These are phyloP conservation scores for Phyllostachys edulis DNA, from an alignment of 176 grass and related monocot genomes.

Conservation along the genomic window DNA sequence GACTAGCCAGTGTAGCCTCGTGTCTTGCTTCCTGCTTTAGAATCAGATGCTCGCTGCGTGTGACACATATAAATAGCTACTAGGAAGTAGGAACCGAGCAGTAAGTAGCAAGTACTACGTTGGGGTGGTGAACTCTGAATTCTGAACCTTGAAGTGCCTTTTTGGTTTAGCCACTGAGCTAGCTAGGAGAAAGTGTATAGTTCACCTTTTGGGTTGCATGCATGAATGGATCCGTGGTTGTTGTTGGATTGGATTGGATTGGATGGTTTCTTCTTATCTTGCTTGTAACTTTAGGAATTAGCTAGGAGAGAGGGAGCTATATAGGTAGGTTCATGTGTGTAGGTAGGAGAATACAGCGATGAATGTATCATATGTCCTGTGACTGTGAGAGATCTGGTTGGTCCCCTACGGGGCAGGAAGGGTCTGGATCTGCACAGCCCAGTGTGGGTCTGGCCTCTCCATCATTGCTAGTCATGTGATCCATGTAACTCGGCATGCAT, in stretches of 20 bases:
- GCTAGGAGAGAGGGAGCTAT: not conserved
- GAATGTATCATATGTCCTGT: conserved; percentile 27
- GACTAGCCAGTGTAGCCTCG: conserved; percentile 7
- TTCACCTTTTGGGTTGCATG: not conserved
- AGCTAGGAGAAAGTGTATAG: not conserved
- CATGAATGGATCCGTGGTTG: not conserved
- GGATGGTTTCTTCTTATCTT: not conserved
- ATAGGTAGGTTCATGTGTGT: not conserved
- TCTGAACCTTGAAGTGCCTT: not conserved
- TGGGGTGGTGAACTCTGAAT: conserved; percentile 1
- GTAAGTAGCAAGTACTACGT: not conserved
- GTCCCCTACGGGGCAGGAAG: conserved; percentile 33
- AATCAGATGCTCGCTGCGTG: conserved; percentile 21
- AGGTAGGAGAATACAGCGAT: not conserved
- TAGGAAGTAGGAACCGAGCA: not conserved
- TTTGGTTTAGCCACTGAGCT: not conserved
- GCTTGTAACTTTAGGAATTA: not conserved
- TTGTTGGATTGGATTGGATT: not conserved
- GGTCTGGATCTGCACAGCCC: conserved; percentile 47
- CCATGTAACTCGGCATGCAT: conserved; percentile 24
- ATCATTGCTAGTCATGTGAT: conserved; percentile 59
- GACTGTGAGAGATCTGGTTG: conserved; percentile 32
- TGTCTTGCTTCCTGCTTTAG: conserved; percentile 36
- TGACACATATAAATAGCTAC: conserved; percentile 16
- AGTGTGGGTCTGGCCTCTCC: conserved; percentile 24